A percentile compares a stretch with the other conserved stretches of the same genome.
These are phyloP conservation scores for Chaetomium olivaceum DNA, from an alignment of 2,329 filamentous ascomycete genomes.

Conservation along the genomic window DNA sequence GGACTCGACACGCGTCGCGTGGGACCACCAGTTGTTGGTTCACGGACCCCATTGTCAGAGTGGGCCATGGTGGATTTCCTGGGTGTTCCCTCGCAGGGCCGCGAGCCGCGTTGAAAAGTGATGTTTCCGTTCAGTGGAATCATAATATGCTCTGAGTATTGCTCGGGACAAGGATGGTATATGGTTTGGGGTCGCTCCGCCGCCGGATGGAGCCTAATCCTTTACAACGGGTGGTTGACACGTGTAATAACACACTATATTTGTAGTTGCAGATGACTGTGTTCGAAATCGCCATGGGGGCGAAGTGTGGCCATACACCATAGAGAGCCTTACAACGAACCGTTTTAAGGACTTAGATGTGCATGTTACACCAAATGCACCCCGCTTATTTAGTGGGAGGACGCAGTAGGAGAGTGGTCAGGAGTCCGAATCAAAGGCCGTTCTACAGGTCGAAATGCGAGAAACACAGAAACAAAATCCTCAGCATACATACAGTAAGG, in stretches of 20 bases:
- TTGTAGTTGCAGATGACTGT: not conserved
- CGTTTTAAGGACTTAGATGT: not conserved
- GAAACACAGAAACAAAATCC: not conserved
- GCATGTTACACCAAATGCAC: not conserved
- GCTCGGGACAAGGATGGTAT: not conserved
- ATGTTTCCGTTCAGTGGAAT: not conserved
- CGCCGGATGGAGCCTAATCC: not conserved
- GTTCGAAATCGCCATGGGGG: not conserved
- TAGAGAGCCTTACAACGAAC: not conserved
- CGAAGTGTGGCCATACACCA: not conserved
- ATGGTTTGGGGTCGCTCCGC: not conserved
- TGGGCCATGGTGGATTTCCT: not conserved
- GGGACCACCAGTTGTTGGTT: not conserved
- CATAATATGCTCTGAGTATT: not conserved
- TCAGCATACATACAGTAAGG: not conserved
- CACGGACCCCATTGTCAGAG: not conserved
- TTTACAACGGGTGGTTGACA: not conserved
- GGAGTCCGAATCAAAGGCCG: not conserved
- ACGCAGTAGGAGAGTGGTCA: not conserved
- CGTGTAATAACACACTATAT: not conserved
- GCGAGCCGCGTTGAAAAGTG: not conserved
- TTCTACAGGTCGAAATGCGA: conserved; percentile 9
- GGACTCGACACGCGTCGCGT: not conserved
- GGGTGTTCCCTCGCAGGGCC: not conserved
- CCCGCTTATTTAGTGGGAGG: not conserved